Evolutionary conservation across 352 stramenopile species (phyloP).

Genomic region (Pythium sp.): DNA sequence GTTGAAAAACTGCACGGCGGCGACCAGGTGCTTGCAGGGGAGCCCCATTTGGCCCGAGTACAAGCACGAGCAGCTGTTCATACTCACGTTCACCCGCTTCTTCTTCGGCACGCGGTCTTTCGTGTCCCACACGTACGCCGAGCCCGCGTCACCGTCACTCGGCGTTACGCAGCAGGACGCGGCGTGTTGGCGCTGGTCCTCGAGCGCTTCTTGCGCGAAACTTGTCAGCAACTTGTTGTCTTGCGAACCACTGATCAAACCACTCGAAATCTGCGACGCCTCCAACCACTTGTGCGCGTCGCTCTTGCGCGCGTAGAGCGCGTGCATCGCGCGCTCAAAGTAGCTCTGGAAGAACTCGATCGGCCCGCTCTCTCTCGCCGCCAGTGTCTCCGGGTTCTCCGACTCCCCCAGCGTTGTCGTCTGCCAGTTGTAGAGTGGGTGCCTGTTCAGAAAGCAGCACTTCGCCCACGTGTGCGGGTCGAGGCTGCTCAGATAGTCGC

Average conservation of each 20-base stretch:
- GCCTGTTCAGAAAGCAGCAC: constrained; percentile 27
- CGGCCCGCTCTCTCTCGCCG: constrained; percentile 21
- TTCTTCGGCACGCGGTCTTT: constrained; percentile 30
- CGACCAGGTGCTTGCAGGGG: constrained; percentile 41
- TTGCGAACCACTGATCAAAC: too few relatives aligned
- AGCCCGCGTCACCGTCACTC: constrained; percentile 35
- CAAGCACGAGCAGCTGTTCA: constrained; percentile 31
- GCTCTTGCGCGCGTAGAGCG: constrained; percentile 34
- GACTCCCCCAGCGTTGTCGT: constrained; percentile 26
- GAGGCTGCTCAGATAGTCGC: constrained; percentile 18
- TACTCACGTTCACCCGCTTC: constrained; percentile 35
- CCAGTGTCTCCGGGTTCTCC: constrained; percentile 12
- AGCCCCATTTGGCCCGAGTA: constrained; percentile 33
- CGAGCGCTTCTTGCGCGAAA: constrained; percentile 31
- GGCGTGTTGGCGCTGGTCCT: constrained; percentile 26
- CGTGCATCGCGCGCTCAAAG: constrained; percentile 42
- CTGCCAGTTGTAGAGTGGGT: constrained; percentile 35
- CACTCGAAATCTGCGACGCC: background rate
- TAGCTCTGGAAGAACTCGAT: constrained; percentile 47
- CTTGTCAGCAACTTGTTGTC: constrained; percentile 21
- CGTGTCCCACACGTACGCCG: constrained; percentile 38
- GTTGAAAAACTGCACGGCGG: constrained; percentile 38
- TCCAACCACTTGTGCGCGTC: constrained; percentile 26
- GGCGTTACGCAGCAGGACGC: constrained; percentile 35
- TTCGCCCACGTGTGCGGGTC: constrained; percentile 36